Conservation (phyloP, 2,329 filamentous ascomycete genomes). For the Cordyceps tenuipes region DNA sequence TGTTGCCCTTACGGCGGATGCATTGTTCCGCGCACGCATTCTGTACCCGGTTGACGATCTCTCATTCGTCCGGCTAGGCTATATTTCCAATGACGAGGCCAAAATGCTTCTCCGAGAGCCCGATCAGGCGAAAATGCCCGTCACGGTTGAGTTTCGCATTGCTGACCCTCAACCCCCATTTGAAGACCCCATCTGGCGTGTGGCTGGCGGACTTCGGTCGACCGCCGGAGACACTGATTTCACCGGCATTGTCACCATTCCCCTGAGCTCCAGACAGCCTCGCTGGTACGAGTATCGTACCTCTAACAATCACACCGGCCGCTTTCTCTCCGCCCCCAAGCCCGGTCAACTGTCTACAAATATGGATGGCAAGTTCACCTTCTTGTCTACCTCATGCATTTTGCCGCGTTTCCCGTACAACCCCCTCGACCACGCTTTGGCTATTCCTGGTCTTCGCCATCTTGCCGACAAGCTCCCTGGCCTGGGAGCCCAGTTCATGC, state of each 20-base stretch:
- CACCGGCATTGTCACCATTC: conserved; percentile 62
- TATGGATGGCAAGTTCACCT: conserved; percentile 68
- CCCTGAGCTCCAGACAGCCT: conserved; percentile 55
- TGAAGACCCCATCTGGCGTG: conserved; percentile 56
- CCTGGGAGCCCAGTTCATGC: conserved; percentile 68
- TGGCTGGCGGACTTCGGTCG: conserved; percentile 53
- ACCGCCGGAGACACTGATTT: conserved; percentile 75
- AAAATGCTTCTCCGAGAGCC: conserved; percentile 82
- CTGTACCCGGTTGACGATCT: conserved; percentile 65
- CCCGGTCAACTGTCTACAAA: conserved; percentile 54
- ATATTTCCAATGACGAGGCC: conserved; percentile 72
- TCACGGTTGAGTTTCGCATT: conserved; percentile 60
- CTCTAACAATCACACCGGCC: conserved; percentile 79
- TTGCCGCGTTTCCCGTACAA: conserved; percentile 86
- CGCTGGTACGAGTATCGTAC: conserved; percentile 75
- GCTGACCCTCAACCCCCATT: conserved; percentile 42
- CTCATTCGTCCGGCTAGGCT: conserved; percentile 80
- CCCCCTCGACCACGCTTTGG: conserved; percentile 71
- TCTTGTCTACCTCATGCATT: conserved; percentile 87
- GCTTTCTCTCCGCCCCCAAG: conserved; percentile 69
- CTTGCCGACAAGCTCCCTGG: conserved; percentile 65
- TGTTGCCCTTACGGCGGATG: conserved; percentile 63
- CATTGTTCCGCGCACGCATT: conserved; percentile 64
- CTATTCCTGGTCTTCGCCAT: conserved; percentile 71
- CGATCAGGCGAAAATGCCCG: conserved; percentile 61